Conservation (phyloP, 1,284 basidiomycete species). For the Cryptococcus sp. region DNA sequence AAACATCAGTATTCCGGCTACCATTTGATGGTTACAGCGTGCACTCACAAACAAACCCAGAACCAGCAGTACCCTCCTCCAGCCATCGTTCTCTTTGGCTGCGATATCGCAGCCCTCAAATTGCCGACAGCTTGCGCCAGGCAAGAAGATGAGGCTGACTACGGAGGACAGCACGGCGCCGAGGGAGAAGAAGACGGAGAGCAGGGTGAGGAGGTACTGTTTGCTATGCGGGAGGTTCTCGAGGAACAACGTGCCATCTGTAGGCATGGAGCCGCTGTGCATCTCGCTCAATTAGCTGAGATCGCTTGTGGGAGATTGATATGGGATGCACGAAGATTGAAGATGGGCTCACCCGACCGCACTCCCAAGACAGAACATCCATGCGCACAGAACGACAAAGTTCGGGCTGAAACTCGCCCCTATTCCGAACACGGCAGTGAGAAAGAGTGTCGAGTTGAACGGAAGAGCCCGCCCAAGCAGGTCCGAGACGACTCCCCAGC, state of each 20-base stretch:
- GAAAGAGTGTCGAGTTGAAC: slow-evolving; percentile 88
- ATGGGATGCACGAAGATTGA: background rate
- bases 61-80: slow-evolving; percentile 76
- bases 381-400: slow-evolving; percentile 70
- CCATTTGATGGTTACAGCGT: background rate
- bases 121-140: slow-evolving; percentile 68
- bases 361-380: slow-evolving; percentile 84
- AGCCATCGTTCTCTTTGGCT: slow-evolving; percentile 70
- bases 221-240: slow-evolving; percentile 92
- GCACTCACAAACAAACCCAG: slow-evolving; percentile 70
- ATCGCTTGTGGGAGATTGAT: background rate
- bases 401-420: slow-evolving; percentile 73
- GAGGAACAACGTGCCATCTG: slow-evolving; percentile 89
- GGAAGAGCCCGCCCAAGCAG: slow-evolving; percentile 80
- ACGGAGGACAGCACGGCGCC: slow-evolving; percentile 82
- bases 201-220: slow-evolving; percentile 87
- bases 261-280: slow-evolving; percentile 78
- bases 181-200: slow-evolving; percentile 94
- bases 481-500: slow-evolving; percentile 88
- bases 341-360: slow-evolving; percentile 62
- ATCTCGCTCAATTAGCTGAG: slow-evolving; percentile 5
- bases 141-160: slow-evolving; percentile 75
- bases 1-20: too few relatives aligned
- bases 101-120: slow-evolving; percentile 59
- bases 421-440: slow-evolving; percentile 88